Evolutionary conservation across 108 stramenopile species (phyloP).

Genomic region (Nitzschia palea): DNA sequence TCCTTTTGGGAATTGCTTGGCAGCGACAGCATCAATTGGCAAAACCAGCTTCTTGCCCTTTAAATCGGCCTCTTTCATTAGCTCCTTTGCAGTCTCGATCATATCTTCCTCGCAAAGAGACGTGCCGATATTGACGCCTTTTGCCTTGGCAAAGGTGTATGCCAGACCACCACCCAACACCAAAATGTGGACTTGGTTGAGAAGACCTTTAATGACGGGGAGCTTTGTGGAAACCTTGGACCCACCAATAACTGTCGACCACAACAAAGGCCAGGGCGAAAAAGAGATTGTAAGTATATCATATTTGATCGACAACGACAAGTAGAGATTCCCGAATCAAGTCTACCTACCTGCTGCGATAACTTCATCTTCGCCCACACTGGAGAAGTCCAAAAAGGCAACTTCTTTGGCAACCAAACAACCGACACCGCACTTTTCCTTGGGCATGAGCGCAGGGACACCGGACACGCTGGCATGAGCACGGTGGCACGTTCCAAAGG

Average conservation of each 20-base stretch:
- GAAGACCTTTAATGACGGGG: constrained; percentile 85
- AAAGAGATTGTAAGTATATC: too few species aligned
- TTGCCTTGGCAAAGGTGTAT: constrained; percentile 96
- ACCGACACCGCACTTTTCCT: constrained; percentile 47
- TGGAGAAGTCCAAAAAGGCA: constrained; percentile 43
- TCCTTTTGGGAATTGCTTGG: constrained; percentile 58
- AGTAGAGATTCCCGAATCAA: too few species aligned
- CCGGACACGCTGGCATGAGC: constrained; percentile 73
- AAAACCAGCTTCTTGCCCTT: constrained; percentile 77
- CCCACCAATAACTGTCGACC: constrained; percentile 96
- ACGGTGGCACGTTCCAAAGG: constrained; percentile 99
- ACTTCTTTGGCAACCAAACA: constrained; percentile 50
- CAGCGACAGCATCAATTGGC: constrained; percentile 89
- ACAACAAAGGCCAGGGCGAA: too few species aligned
- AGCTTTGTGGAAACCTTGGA: constrained; percentile 99
- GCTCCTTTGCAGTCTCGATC: constrained; percentile 84
- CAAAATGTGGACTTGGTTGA: constrained; percentile 87
- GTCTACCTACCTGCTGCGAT: constrained; percentile 45
- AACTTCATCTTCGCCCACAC: constrained; percentile 17
- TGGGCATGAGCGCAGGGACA: constrained; percentile 50
- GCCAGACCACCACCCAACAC: constrained; percentile 97
- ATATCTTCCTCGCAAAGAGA: constrained; percentile 91
- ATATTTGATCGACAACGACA: too few species aligned
- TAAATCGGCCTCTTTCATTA: constrained; percentile 62
- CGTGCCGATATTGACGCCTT: constrained; percentile 73